phyloP scores from a whole-genome alignment of 306 rosid species.

The Cucurbita maxima region DNA sequence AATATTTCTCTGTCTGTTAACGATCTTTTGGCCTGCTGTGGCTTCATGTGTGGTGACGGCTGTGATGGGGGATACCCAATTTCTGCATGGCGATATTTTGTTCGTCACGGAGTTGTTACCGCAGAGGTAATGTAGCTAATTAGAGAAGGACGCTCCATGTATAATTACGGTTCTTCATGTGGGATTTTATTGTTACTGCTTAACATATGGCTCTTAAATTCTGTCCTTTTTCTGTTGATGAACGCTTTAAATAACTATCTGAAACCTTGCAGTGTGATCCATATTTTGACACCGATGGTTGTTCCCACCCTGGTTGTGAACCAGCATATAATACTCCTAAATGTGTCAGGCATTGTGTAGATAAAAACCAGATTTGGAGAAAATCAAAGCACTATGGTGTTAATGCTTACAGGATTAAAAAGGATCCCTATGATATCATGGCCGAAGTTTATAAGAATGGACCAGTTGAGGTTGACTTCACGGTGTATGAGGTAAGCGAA shows the following conservation, averaged over 20 bases:
- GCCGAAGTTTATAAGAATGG: slow-evolving; percentile 82
- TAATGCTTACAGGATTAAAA: slow-evolving; percentile 40
- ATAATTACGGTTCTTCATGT: not conserved
- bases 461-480: slow-evolving; percentile 83
- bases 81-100: slow-evolving; percentile 64
- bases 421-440: slow-evolving; percentile 67
- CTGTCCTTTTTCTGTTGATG: not conserved
- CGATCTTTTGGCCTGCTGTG: slow-evolving; percentile 88
- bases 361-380: slow-evolving; percentile 58
- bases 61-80: slow-evolving; percentile 80
- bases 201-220: not conserved
- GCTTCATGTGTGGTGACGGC: slow-evolving; percentile 82
- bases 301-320: slow-evolving; percentile 98
- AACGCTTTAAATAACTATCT: not conserved
- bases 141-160: not conserved
- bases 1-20: slow-evolving; percentile 72
- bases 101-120: slow-evolving; percentile 78
- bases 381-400: slow-evolving; percentile 62
- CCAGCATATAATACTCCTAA: slow-evolving; percentile 68
- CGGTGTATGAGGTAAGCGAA: slow-evolving; percentile 70
- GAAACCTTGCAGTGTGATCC: slow-evolving; percentile 67
- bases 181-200: not conserved
- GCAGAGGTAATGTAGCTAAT: slow-evolving; percentile 51
- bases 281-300: slow-evolving; percentile 73
- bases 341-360: slow-evolving; percentile 55